A percentile compares a stretch with the other conserved stretches of the same genome.
These are phyloP conservation scores for Noccaea caerulescens DNA, from an alignment of 345 rosid genomes.

Conservation along the genomic window DNA sequence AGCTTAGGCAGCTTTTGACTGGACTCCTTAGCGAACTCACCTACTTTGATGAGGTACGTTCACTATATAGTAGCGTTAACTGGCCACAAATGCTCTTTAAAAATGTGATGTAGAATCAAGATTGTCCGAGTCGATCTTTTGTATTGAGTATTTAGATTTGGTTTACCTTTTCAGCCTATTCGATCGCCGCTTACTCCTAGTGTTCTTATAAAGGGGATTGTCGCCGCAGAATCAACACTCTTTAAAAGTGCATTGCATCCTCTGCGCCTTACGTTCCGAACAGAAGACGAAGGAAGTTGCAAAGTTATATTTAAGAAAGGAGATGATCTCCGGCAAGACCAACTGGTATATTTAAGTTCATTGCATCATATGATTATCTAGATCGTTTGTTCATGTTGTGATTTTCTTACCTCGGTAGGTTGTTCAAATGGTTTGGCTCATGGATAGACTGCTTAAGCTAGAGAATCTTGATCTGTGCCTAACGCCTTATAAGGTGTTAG, in stretches of 20 bases:
- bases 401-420: conserved; percentile 50
- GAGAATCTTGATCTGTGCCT: conserved; percentile 93
- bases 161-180: conserved; percentile 68
- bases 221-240: conserved; percentile 90
- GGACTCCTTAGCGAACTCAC: conserved; percentile 98
- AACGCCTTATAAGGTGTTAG: conserved; percentile 94
- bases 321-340: conserved; percentile 98
- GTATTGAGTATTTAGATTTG: too few species aligned
- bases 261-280: conserved; percentile 82
- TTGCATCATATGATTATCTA: conserved; percentile 2
- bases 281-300: conserved; percentile 75
- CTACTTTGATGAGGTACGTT: conserved; percentile 89
- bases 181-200: conserved; percentile 85
- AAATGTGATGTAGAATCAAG: conserved; percentile 3
- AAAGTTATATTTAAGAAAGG: conserved; percentile 95
- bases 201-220: conserved; percentile 83
- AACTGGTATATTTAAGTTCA: conserved; percentile 58
- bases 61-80: conserved; percentile 30
- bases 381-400: conserved; percentile 3
- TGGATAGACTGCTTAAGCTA: conserved; percentile 95
- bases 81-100: conserved; percentile 25
- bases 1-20: conserved; percentile 93
- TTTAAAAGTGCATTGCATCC: conserved; percentile 95
- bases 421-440: conserved; percentile 97
- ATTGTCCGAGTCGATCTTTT: neutral